Evolutionary conservation across 306 rosid species (phyloP).

Genomic region (Aeschynomene evenia): DNA sequence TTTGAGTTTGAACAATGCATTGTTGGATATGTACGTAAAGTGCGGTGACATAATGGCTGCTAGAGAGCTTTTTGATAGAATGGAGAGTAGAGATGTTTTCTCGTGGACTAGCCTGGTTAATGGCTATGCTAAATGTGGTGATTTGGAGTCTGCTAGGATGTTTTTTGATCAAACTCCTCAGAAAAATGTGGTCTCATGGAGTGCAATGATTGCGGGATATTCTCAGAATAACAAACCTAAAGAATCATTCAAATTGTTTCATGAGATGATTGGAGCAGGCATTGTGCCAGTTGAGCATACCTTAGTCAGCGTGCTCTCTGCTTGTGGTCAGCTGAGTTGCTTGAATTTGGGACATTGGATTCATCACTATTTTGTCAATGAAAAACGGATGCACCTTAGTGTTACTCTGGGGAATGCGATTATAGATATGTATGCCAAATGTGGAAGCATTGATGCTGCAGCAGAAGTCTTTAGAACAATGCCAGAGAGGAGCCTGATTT

Average conservation of each 20-base stretch:
- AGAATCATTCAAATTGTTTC: conserved; percentile 65
- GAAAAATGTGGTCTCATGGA: conserved; percentile 71
- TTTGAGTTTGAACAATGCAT: conserved; percentile 55
- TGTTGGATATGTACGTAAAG: conserved; percentile 72
- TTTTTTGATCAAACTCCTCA: conserved; percentile 61
- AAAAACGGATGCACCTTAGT: conserved; percentile 32
- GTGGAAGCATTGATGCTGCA: conserved; percentile 62
- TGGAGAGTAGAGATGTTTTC: conserved; percentile 64
- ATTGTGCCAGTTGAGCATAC: conserved; percentile 55
- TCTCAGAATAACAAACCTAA: conserved; percentile 66
- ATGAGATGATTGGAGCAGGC: conserved; percentile 47
- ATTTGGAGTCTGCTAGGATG: conserved; percentile 62
- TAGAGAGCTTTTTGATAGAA: conserved; percentile 51
- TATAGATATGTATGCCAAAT: conserved; percentile 77
- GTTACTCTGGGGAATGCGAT: conserved; percentile 60
- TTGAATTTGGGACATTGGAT: conserved; percentile 62
- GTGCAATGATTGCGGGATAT: conserved; percentile 70
- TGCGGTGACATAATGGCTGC: conserved; percentile 49
- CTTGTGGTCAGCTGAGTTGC: conserved; percentile 67
- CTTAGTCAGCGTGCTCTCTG: conserved; percentile 72
- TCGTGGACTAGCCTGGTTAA: conserved; percentile 81
- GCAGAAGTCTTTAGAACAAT: conserved; percentile 48
- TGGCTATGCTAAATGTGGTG: conserved; percentile 71
- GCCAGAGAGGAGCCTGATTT: conserved; percentile 52
- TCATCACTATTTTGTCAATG: conserved; percentile 39